Base-by-base conservation (phyloP, 2,329 filamentous ascomycete genomes). In the Fusarium sp. region DNA sequence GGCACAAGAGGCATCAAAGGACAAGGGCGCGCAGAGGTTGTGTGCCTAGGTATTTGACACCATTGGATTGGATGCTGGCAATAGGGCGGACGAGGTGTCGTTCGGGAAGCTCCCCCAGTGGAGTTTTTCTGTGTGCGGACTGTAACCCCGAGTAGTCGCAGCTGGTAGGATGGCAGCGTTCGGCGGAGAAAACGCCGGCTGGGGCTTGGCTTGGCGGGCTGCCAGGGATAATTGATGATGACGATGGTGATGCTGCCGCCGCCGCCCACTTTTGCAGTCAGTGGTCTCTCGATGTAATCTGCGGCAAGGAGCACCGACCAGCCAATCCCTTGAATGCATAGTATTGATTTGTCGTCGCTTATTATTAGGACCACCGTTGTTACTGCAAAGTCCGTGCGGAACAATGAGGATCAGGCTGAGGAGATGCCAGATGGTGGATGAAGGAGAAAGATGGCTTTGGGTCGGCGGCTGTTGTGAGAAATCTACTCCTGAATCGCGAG, bases 251-350 rank as follows among this genome's bases (percentile, higher is more conserved):
- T 72, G 58, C 60, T 58, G 54, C 66, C 57, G 56, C 62, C 50
- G 58, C 52, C 67, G 34, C 71, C 71, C 71, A 73, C 71, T 69
- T 74, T 74, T 69, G 58, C 64, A 69, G 68, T 61, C n/a, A 71
- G 70, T 73, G 61, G 64, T 69, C 67, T 71, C 56, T 69, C 57
- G 69, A 50, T 74, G 71, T 68, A 73, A 73, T 74, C 71, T 74
- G 71, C 68, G 71, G 52, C 54, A 61, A 69, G 71, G 64, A 73
- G 71, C 71, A 73, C 62, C 69, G 60, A 69, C 71, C 72, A 74
- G 68, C 68, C 68, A 74, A 69, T 74, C 68, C 71, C 71, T 72
- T 74, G 68, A 63, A 74, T 69, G 68, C 61, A 74, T 64, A 54
- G 40, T 66, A 42, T 69, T 74, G 61, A 74, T 72, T 66, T 74